Conservation (phyloP, 2,329 filamentous ascomycete species). For the Aspergillus hortae region DNA sequence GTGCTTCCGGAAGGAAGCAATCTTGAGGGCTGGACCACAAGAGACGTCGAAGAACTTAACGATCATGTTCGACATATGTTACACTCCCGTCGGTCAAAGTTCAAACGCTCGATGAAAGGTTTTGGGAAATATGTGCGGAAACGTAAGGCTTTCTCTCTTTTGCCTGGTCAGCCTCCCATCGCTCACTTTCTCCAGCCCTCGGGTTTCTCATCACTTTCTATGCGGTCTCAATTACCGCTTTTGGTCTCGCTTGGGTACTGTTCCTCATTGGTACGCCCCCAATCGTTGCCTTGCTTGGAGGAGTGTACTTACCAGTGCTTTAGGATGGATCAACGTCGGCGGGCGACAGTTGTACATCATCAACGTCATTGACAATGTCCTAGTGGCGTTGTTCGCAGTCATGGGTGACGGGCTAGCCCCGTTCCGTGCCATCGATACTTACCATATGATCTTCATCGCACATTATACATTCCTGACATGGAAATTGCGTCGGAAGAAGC, state of each 20-base stretch:
- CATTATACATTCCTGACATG: slow-evolving; percentile 67
- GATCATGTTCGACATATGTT: slow-evolving; percentile 86
- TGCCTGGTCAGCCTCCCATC: background rate
- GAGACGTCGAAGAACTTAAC: slow-evolving; percentile 73
- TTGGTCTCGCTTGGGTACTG: slow-evolving; percentile 84
- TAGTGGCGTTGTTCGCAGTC: slow-evolving; percentile 67
- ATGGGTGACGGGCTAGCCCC: slow-evolving; percentile 69
- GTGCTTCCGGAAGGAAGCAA: slow-evolving; percentile 71
- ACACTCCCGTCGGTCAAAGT: slow-evolving; percentile 73
- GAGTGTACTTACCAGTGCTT: background rate
- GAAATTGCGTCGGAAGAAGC: slow-evolving; percentile 60
- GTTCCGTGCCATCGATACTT: slow-evolving; percentile 76
- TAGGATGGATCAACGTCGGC: slow-evolving; percentile 77
- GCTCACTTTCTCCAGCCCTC: slow-evolving; percentile 49
- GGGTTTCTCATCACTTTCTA: slow-evolving; percentile 83
- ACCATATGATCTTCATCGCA: slow-evolving; percentile 80
- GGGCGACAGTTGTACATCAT: slow-evolving; percentile 66
- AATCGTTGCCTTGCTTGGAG: background rate
- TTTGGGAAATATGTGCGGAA: slow-evolving; percentile 75
- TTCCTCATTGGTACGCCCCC: slow-evolving; percentile 67
- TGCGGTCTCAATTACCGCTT: slow-evolving; percentile 75
- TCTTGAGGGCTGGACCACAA: slow-evolving; percentile 69
- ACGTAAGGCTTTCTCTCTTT: slow-evolving; percentile 45
- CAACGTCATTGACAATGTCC: slow-evolving; percentile 66
- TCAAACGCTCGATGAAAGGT: slow-evolving; percentile 74